Percentiles rank a stretch among this genome's conserved stretches.
Conservation (phyloP, 208 protist genomes). For the Trypanosoma congolense region DNA sequence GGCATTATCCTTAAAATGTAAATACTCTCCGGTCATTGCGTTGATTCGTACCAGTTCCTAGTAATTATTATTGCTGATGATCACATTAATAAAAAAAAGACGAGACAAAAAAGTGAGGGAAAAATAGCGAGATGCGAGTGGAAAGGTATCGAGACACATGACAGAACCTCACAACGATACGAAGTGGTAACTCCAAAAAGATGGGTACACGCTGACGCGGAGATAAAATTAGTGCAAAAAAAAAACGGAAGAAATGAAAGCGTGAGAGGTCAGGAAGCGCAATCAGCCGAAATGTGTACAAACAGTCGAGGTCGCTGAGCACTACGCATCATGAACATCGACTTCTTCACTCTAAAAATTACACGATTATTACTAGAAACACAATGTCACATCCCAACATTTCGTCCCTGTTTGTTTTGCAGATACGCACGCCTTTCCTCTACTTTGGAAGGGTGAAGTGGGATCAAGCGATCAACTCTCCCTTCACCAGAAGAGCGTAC, state of each 20-base stretch:
- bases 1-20: background rate
- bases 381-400: too few species aligned
- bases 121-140: too few species aligned
- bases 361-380: too few species aligned
- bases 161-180: too few species aligned
- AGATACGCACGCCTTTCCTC: too few species aligned
- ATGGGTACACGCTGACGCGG: background rate
- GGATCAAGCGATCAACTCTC: constrained; percentile 22
- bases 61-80: too few species aligned
- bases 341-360: too few species aligned
- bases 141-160: background rate
- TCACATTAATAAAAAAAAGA: too few species aligned
- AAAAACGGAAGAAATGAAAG: background rate
- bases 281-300: background rate
- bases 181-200: too few species aligned
- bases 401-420: too few species aligned
- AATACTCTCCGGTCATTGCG: background rate
- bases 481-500: constrained; percentile 25
- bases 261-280: background rate
- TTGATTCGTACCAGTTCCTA: too few species aligned
- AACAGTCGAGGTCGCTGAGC: background rate
- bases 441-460: constrained; percentile 3
- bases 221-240: background rate
- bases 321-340: background rate
- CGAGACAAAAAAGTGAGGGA: background rate